These are phyloP conservation scores for Pythium periplocum DNA, from an alignment of 352 stramenopile genomes.

Conservation along the genomic window DNA sequence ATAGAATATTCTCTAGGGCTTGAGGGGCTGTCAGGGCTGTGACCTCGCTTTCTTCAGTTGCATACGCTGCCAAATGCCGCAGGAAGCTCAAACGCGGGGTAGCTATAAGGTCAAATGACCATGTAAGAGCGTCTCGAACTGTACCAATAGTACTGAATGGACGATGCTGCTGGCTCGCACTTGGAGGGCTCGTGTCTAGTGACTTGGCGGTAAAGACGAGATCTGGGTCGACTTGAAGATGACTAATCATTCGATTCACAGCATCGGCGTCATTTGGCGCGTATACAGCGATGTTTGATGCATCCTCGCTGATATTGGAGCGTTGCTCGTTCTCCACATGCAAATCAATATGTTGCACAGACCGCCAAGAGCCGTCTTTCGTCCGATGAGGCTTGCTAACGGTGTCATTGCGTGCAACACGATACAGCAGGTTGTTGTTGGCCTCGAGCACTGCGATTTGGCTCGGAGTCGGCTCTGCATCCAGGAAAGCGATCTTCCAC, in stretches of 20 bases:
- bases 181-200: not conserved
- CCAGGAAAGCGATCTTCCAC: conserved; percentile 50
- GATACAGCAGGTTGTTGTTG: conserved; percentile 41
- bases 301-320: conserved; percentile 40
- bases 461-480: conserved; percentile 6
- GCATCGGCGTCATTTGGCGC: conserved; percentile 47
- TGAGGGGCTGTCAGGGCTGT: conserved; percentile 36
- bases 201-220: conserved; percentile 32
- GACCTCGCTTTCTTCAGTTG: conserved; percentile 47
- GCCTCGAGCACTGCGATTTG: conserved; percentile 28
- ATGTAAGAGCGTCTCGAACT: conserved; percentile 64
- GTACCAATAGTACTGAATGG: conserved; percentile 56
- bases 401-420: conserved; percentile 43
- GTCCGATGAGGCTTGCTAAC: conserved; percentile 57
- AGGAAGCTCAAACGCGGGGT: conserved; percentile 58
- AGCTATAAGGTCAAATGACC: conserved; percentile 70
- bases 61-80: conserved; percentile 50
- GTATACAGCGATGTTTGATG: conserved; percentile 78
- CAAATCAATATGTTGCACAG: conserved; percentile 70
- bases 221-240: conserved; percentile 48
- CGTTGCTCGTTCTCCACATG: conserved; percentile 40
- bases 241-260: conserved; percentile 45
- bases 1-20: conserved; percentile 37
- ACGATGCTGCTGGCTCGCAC: conserved; percentile 11
- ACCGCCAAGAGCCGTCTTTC: conserved; percentile 45